Base-by-base conservation (phyloP, 306 rosid species). In the Sindora glabra region DNA sequence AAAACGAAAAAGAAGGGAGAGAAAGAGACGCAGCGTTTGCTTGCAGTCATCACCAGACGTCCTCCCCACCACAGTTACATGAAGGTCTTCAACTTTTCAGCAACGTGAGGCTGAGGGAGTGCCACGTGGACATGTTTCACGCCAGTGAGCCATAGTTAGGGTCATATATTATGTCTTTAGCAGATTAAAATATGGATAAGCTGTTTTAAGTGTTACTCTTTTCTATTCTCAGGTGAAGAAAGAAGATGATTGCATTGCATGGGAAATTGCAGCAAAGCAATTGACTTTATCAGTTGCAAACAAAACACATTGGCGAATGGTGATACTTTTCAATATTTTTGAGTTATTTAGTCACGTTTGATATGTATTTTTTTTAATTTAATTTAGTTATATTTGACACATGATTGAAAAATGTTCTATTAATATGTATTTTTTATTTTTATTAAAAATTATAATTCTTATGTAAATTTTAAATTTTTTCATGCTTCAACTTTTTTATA, bases 51-150 rank as follows among this genome's bases (percentile, higher is more conserved):
- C 22, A 7, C 41, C 77, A 81, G 67, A 67, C 19, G 52, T 68
- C 64, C 33, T 13, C n/a, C 30, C 62, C 13, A 23, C 19, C 68
- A 63, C 46, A 56, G 75, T 62, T 56, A 56, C 76, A 67, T 57
- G 80, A 57, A 69, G 64, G 32, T 33, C 21, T 26, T 9, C 1
- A 36, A 61, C 64, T 51, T 58, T 64, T 55, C 38, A 15, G 48
- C 23, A 30, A 29, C 56, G 56, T 45, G 75, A 83, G 97, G 97
- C 51, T 52, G 2, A 51, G 37, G 24, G 44, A 7, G 2, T 17
- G 76, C 90, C 96, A 85, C 97, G 95, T 83, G 79, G 79, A 48
- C 46, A 18, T 67, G 33, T 58, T 69, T 23, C 64, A 65, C 65
- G 72, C 81, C 89, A 62, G 24, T 57, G 41, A 54, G 26, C 30